A percentile compares a stretch with the other conserved stretches of the same genome.
phyloP scores from a whole-genome alignment of 2,329 filamentous ascomycete genomes.

The Rosellinia necatrix region DNA sequence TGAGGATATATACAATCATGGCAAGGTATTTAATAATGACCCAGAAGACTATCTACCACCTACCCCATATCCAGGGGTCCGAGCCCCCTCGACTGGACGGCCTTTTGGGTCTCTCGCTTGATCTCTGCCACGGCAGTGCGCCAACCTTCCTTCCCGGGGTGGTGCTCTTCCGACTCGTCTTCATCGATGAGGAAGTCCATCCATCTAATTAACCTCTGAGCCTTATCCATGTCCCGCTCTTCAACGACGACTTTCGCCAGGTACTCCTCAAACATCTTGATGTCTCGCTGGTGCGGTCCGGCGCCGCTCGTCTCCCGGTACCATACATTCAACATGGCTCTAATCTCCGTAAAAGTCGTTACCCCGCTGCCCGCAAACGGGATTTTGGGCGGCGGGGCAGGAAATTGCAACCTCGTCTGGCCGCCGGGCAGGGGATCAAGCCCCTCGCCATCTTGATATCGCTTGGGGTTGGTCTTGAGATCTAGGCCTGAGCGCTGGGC shows the following conservation, averaged over 20 bases:
- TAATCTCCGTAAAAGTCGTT: slow-evolving; percentile 62
- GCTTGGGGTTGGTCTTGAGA: slow-evolving; percentile 41
- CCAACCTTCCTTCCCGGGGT: slow-evolving; percentile 52
- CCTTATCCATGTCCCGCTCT: slow-evolving; percentile 80
- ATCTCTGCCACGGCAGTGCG: slow-evolving; percentile 48
- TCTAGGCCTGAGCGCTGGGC: slow-evolving; percentile 60
- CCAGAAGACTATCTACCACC: background rate
- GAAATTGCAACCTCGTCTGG: slow-evolving; percentile 53
- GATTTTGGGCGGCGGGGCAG: slow-evolving; percentile 50
- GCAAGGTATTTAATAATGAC: background rate
- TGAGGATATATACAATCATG: background rate
- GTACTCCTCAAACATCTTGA: slow-evolving; percentile 74
- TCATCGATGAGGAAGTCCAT: slow-evolving; percentile 60
- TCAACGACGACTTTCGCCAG: slow-evolving; percentile 72
- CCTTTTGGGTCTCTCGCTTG: slow-evolving; percentile 57
- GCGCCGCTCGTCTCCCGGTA: slow-evolving; percentile 70
- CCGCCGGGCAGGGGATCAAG: slow-evolving; percentile 37
- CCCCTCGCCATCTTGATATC: slow-evolving; percentile 19
- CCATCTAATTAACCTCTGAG: slow-evolving; percentile 71
- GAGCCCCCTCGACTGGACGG: slow-evolving; percentile 61
- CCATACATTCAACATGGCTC: slow-evolving; percentile 78
- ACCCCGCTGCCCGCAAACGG: slow-evolving; percentile 51
- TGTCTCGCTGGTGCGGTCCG: slow-evolving; percentile 80
- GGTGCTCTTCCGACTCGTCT: slow-evolving; percentile 41
- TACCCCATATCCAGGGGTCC: slow-evolving; percentile 54